Percentiles rank a stretch among this genome's conserved stretches.
Conservation (phyloP, 1,139 yeast species). For the Citeromyces siamensis region DNA sequence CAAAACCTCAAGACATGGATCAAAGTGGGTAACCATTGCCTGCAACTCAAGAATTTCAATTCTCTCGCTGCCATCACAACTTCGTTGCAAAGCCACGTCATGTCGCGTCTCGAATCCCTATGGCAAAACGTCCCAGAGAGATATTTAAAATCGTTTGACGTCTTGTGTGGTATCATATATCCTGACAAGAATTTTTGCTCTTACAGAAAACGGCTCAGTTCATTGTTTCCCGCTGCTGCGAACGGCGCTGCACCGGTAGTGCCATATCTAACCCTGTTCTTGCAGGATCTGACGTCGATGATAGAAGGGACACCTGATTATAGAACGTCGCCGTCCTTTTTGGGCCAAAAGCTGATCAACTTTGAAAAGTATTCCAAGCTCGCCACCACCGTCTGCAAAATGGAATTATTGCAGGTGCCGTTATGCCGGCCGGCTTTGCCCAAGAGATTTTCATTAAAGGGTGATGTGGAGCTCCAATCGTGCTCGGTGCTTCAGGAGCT, state of each 20-base stretch:
- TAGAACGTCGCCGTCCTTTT: slow-evolving; percentile 44
- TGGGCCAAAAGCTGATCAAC: slow-evolving; percentile 53
- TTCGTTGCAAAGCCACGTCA: slow-evolving; percentile 69
- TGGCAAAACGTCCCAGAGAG: slow-evolving; percentile 57
- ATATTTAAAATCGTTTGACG: slow-evolving; percentile 52
- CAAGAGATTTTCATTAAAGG: slow-evolving; percentile 2
- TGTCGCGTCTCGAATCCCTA: slow-evolving; percentile 51
- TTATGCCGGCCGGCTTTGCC: slow-evolving; percentile 19
- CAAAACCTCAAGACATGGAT: slow-evolving; percentile 71
- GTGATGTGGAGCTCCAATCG: slow-evolving; percentile 2
- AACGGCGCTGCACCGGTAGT: slow-evolving; percentile 61
- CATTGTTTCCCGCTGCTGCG: slow-evolving; percentile 31
- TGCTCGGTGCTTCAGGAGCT: slow-evolving; percentile 43
- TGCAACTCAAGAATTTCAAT: slow-evolving; percentile 72
- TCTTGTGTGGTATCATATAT: slow-evolving; percentile 58
- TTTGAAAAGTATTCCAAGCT: slow-evolving; percentile 73
- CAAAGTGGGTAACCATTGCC: slow-evolving; percentile 71
- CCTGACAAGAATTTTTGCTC: slow-evolving; percentile 77
- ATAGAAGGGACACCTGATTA: slow-evolving; percentile 77
- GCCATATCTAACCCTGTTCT: slow-evolving; percentile 74
- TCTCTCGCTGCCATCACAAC: slow-evolving; percentile 84
- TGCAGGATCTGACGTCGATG: slow-evolving; percentile 81
- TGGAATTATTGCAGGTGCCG: slow-evolving; percentile 66
- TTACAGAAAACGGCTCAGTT: slow-evolving; percentile 58
- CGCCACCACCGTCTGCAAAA: slow-evolving; percentile 62